Base-by-base conservation (phyloP, 208 protist species). In the Ichthyophonus hoferi region DNA sequence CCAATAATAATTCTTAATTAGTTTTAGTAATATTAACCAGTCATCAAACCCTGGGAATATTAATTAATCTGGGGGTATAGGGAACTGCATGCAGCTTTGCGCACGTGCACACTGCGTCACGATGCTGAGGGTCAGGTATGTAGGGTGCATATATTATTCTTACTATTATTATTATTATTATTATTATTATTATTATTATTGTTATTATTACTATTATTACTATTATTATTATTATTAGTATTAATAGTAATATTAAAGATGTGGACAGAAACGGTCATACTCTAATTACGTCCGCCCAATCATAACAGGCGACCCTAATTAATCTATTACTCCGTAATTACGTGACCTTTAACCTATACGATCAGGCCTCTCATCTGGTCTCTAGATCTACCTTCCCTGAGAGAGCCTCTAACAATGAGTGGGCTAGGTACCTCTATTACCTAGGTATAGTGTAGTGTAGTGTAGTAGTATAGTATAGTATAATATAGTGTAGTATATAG, bases 241-340 rank as follows among this genome's bases (percentile, higher is more conserved):
- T n/a, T n/a, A n/a, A n/a, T n/a, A n/a, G n/a, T n/a, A n/a, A n/a
- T n/a, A n/a, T n/a, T n/a, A n/a, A n/a, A n/a, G n/a, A n/a, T n/a
- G n/a, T n/a, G n/a, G n/a, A n/a, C n/a, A n/a, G n/a, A n/a, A n/a
- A n/a, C n/a, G n/a, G n/a, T 40, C 35, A 24, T 82, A 33, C 35
- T 82, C 14, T 91, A 95, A 81, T 58, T 3, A 3, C 3, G 67
- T 14, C n/a, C n/a, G n/a, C n/a, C n/a, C n/a, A n/a, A n/a, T n/a
- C n/a, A n/a, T n/a, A n/a, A 31, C 79, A 87, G 58, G 92, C 93
- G 12, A 94, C 93, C 0, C 40, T 96, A 12, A 90, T 96, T 38
- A 97, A 96, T 88, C 88, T 95, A 7, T 79, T 97, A 7, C 88
- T 97, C 24, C 91, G 95, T 77, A 94, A 95, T 83, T 96, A 96